Evolutionary conservation across 2,329 filamentous ascomycete species (phyloP).

Genomic region (Boeremia exigua): DNA sequence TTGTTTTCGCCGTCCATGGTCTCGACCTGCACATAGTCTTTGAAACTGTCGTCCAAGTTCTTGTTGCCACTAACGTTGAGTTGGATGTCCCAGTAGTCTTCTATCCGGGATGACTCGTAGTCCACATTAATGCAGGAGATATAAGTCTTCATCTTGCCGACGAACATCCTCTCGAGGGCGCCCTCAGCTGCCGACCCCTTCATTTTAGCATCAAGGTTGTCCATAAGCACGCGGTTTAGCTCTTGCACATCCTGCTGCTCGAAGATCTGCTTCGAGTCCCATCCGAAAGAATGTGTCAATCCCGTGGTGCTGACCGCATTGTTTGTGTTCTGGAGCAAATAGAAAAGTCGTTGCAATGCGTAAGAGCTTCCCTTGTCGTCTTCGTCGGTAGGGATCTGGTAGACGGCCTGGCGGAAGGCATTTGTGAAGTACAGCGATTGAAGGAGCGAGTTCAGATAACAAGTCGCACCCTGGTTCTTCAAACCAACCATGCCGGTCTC

Average conservation of each 20-base stretch:
- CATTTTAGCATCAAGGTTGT: constrained; percentile 96
- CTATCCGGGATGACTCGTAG: constrained; percentile 92
- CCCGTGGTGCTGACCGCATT: constrained; percentile 88
- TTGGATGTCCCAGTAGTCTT: constrained; percentile 99
- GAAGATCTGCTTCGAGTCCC: constrained; percentile 97
- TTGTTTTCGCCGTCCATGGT: constrained; percentile 98
- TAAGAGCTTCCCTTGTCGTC: constrained; percentile 88
- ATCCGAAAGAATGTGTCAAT: constrained; percentile 94
- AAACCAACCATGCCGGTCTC: constrained; percentile 96
- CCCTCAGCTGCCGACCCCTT: constrained; percentile 94
- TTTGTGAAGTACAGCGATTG: constrained; percentile 65
- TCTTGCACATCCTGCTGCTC: constrained; percentile 99
- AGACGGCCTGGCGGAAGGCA: constrained; percentile 94
- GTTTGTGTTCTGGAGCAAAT: constrained; percentile 87
- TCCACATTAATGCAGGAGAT: constrained; percentile 98
- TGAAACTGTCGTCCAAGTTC: constrained; percentile 91
- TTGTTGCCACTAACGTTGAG: constrained; percentile 95
- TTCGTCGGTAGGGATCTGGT: constrained; percentile 91
- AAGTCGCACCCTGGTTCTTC: constrained; percentile 88
- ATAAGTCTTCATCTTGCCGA: constrained; percentile 98
- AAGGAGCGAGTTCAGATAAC: constrained; percentile 59
- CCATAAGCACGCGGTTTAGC: constrained; percentile 94
- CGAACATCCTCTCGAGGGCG: constrained; percentile 87
- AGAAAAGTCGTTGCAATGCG: constrained; percentile 91
- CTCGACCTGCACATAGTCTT: constrained; percentile 95